These are phyloP conservation scores for Colletotrichum sp. DNA, from an alignment of 2,329 filamentous ascomycete genomes.

Conservation along the genomic window DNA sequence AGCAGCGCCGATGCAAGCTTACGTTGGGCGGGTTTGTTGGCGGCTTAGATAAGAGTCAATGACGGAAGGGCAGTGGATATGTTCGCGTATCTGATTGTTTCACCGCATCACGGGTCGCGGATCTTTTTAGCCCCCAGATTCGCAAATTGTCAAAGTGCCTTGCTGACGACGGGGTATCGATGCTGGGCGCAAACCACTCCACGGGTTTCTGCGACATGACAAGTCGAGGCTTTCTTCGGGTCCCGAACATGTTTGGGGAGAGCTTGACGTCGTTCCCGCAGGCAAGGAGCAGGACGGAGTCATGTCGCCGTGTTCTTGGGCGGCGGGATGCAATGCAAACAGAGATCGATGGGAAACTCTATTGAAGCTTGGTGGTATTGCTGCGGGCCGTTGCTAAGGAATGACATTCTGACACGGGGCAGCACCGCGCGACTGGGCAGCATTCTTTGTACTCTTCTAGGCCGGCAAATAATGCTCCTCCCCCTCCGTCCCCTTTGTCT, in stretches of 20 bases:
- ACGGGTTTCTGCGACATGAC: not conserved
- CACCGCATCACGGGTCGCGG: not conserved
- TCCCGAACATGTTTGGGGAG: not conserved
- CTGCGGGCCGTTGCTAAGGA: not conserved
- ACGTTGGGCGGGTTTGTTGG: not conserved
- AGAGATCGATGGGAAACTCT: conserved; percentile 10
- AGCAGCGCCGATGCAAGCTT: not conserved
- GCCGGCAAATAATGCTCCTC: not conserved
- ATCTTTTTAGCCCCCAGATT: not conserved
- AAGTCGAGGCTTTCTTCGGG: not conserved
- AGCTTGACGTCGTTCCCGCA: conserved; percentile 5
- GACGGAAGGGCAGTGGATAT: not conserved
- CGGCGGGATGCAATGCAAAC: not conserved
- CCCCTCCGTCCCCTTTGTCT: not conserved
- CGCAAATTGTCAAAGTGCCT: not conserved
- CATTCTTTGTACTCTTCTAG: not conserved
- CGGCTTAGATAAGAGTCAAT: not conserved
- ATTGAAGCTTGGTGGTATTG: not conserved
- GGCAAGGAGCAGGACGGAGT: not conserved
- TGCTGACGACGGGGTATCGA: not conserved
- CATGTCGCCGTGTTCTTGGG: not conserved
- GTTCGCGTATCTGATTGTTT: conserved; percentile 3
- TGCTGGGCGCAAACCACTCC: not conserved
- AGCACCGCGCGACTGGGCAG: not conserved
- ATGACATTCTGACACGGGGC: not conserved